Evolutionary conservation across 2,329 filamentous ascomycete genomes (phyloP), one percentile per base, ranked within the genome.

Genomic region (Ceratocystiopsis minuta): DNA sequence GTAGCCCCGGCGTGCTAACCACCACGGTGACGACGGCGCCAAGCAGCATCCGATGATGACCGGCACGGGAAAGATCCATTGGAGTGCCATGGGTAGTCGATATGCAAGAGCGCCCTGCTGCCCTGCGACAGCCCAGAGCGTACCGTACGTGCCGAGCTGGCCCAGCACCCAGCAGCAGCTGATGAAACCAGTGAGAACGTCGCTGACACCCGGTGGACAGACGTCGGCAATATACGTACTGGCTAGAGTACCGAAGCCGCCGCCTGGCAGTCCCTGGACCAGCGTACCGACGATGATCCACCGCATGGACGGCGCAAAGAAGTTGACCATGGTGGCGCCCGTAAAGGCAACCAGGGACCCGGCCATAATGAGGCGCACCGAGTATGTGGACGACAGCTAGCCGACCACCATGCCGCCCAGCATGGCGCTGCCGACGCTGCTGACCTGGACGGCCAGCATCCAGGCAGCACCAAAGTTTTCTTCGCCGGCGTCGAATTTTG

Each of bases 1-100:
- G 13, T 57, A 53, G 2, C 62, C 63, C 35, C 57, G 59, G 5
- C 66, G 61, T 7, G 65, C 60, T 9, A 50, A 43, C 42, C 48
- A 47, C 49, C 49, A 51, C 1, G 49, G 49, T 4, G 49, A 51
- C 10, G 44, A 31, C 15, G 49, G 49, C 5, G 49, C 48, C 18
- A 46, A 41, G 16, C 32, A 44, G 36, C 47, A 49, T 16, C 17
- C 47, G 3, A 47, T 13, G 13, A 40, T 20, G 9, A 51, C 37
- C 6, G 48, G 46, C 15, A 50, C 4, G 1, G 49, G 48, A 12
- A 50, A 34, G 16, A 45, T 32, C 49, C 48, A 50, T 24, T 51
- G 49, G 32, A 48, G 7, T 1, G 47, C 43, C 43, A 51, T 48
- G 28, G 47, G 49, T 2, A 51, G 41, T 7, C 43, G 50, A 43